A percentile compares a stretch with the other conserved stretches of the same genome.
Conservation (phyloP, 140 eudicot genomes). For the Anethum foeniculum region DNA sequence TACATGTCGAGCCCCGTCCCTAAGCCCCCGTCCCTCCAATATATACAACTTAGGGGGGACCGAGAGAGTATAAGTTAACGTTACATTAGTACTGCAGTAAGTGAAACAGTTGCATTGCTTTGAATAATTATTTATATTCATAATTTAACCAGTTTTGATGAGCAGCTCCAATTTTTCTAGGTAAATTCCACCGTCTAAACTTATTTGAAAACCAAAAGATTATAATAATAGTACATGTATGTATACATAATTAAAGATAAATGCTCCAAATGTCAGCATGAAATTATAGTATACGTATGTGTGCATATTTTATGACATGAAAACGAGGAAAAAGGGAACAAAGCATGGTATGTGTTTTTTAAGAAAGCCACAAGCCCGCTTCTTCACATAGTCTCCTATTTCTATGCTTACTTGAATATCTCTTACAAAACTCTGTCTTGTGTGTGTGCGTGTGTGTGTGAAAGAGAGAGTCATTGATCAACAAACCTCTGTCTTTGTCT, state of each 20-base stretch:
- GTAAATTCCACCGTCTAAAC: neutral
- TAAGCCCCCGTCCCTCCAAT: no score
- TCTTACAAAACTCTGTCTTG: neutral
- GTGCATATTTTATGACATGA: neutral
- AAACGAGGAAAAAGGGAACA: neutral
- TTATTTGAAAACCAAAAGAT: neutral
- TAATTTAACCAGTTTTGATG: neutral
- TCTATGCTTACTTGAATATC: conserved; percentile 5
- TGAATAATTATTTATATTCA: neutral
- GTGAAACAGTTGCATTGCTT: neutral
- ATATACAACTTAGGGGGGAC: no score
- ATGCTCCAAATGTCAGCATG: neutral
- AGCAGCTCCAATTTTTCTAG: neutral
- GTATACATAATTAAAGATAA: neutral
- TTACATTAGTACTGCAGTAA: neutral
- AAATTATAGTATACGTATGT: neutral
- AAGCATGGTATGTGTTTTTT: neutral
- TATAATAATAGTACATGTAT: no score
- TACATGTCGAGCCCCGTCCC: no score
- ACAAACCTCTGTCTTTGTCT: conserved; percentile 12
- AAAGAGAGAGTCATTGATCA: neutral
- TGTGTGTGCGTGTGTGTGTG: neutral
- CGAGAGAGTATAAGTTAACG: neutral
- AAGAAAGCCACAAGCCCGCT: conserved; percentile 11
- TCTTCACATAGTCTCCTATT: conserved; percentile 16